Evolutionary conservation across 2,329 filamentous ascomycete species (phyloP).

Genomic region (Pseudocercospora eumusae): DNA sequence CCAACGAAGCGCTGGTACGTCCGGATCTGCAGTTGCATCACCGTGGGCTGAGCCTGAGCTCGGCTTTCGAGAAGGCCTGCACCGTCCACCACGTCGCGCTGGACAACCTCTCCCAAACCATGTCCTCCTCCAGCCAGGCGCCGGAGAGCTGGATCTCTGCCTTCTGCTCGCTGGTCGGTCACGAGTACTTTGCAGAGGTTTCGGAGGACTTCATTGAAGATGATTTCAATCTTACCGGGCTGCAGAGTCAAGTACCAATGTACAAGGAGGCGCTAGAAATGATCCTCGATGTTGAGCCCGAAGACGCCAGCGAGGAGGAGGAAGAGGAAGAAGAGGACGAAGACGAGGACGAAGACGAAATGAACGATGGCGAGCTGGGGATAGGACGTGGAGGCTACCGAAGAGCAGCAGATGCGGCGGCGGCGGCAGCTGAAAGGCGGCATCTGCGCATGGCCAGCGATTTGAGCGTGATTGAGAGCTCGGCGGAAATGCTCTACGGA

Average conservation of each 20-base stretch:
- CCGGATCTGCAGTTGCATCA: conserved; percentile 15
- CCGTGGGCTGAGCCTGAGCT: conserved; percentile 32
- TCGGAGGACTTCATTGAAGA: conserved; percentile 99
- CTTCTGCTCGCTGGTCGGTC: conserved; percentile 91
- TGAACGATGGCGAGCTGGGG: conserved; percentile 59
- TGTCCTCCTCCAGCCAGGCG: conserved; percentile 60
- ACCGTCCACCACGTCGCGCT: conserved; percentile 31
- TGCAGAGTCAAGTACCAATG: conserved; percentile 94
- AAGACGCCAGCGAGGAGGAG: conserved; percentile 86
- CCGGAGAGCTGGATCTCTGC: conserved; percentile 96
- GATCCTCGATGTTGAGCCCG: conserved; percentile 97
- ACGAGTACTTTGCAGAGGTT: conserved; percentile 99
- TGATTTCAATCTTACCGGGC: conserved; percentile 96
- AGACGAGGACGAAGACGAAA: conserved; percentile 56
- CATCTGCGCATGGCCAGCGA: conserved; percentile 88
- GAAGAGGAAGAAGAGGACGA: conserved; percentile 70
- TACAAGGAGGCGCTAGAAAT: conserved; percentile 99
- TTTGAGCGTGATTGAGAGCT: conserved; percentile 92
- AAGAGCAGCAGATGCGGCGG: conserved; percentile 34
- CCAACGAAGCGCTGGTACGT: conserved; percentile 15
- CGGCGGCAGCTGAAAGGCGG: conserved; percentile 64
- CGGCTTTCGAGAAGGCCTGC: conserved; percentile 37
- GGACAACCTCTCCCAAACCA: conserved; percentile 39
- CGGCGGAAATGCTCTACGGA: conserved; percentile 96
- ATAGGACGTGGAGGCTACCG: conserved; percentile 41